A percentile compares a stretch with the other conserved stretches of the same genome.
Conservation (phyloP, 208 protist species). For the Trypanosoma melophagium region DNA sequence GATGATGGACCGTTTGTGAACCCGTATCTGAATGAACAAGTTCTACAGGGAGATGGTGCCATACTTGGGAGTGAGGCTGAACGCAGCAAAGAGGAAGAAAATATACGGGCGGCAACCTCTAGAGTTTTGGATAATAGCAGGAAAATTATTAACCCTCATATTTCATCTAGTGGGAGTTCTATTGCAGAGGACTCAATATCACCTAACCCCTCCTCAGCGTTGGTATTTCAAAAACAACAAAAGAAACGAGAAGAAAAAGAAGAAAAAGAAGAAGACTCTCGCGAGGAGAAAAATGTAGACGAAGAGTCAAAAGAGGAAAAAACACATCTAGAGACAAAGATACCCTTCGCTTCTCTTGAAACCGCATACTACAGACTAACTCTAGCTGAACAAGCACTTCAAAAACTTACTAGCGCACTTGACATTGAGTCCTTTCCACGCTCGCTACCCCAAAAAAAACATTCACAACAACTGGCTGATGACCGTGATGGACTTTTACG, state of each 20-base stretch:
- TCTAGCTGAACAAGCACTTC: conserved; percentile 16
- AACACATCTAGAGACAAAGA: not conserved
- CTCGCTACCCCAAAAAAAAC: conserved; percentile 48
- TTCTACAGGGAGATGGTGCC: conserved; percentile 1
- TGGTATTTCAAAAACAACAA: not conserved
- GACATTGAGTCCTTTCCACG: conserved; percentile 24
- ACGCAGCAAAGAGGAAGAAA: not conserved
- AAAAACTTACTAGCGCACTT: conserved; percentile 22
- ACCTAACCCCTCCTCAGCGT: not conserved
- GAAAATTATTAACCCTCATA: not conserved
- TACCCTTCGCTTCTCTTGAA: conserved; percentile 40
- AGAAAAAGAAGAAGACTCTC: not conserved
- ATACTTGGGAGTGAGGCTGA: not conserved
- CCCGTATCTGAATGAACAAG: conserved; percentile 11
- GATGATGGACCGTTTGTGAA: conserved; percentile 8
- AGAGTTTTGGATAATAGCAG: not conserved
- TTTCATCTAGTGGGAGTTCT: not conserved
- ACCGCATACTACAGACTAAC: conserved; percentile 34
- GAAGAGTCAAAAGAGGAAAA: not conserved
- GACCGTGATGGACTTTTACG: conserved; percentile 40
- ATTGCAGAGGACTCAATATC: not conserved
- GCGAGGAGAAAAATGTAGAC: not conserved
- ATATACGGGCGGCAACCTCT: not conserved
- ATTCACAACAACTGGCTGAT: conserved; percentile 29
- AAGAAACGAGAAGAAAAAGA: not conserved